phyloP scores from a whole-genome alignment of 1,284 basidiomycete genomes.

The Leccinum colubrinum region DNA sequence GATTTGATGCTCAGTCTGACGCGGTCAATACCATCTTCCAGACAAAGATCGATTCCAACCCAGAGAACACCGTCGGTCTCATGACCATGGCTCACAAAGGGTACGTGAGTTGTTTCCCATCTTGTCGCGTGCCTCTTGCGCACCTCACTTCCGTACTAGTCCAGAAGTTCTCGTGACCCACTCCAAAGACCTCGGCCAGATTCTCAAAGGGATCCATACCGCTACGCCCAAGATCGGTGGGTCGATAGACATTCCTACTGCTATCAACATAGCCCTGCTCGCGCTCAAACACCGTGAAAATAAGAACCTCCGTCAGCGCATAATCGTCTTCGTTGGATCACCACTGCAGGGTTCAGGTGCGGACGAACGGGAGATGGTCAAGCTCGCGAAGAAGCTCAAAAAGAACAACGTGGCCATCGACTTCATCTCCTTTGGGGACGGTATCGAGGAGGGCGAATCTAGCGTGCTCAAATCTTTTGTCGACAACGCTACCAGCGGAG shows the following conservation, averaged over 20 bases:
- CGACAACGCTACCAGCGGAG: conserved; percentile 72
- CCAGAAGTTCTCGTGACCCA: conserved; percentile 96
- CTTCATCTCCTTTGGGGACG: conserved; percentile 79
- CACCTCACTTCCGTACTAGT: conserved; percentile 39
- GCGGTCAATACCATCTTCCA: conserved; percentile 91
- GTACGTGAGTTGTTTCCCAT: conserved; percentile 43
- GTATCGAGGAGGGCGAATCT: conserved; percentile 64
- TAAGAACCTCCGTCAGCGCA: conserved; percentile 95
- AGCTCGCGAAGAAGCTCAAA: conserved; percentile 95
- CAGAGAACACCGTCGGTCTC: conserved; percentile 95
- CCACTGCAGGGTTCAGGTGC: conserved; percentile 70
- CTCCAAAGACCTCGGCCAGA: conserved; percentile 92
- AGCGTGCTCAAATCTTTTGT: conserved; percentile 73
- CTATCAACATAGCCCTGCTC: conserved; percentile 91
- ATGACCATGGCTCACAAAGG: conserved; percentile 98
- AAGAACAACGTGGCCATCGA: conserved; percentile 99
- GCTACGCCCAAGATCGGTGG: conserved; percentile 75
- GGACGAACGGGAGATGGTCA: conserved; percentile 77
- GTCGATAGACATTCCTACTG: conserved; percentile 81
- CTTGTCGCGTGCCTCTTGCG: neutral
- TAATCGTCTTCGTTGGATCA: conserved; percentile 92
- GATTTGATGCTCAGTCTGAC: conserved; percentile 90
- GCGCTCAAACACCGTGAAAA: conserved; percentile 98
- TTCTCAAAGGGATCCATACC: conserved; percentile 78
- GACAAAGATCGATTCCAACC: conserved; percentile 93